A percentile compares a stretch with the other conserved stretches of the same genome.
Evolutionary conservation across 805 yeast species (phyloP).

Genomic region (Grigorovia transvaalensis): DNA sequence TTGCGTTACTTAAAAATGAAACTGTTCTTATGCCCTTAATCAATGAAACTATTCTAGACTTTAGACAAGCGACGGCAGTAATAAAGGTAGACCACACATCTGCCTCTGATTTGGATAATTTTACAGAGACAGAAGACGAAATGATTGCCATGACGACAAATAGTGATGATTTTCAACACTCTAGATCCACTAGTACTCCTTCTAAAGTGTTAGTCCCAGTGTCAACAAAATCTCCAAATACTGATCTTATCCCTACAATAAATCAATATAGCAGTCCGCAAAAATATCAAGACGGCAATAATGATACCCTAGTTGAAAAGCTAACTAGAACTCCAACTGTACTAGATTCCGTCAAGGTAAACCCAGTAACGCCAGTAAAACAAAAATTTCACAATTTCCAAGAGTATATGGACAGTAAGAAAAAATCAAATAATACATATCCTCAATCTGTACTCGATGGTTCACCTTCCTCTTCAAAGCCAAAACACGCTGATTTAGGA

Average conservation of each 20-base stretch:
- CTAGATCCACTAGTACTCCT: slow-evolving; percentile 8
- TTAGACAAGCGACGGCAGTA: slow-evolving; percentile 47
- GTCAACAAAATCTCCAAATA: slow-evolving; percentile 10
- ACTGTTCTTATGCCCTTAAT: slow-evolving; percentile 53
- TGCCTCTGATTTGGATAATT: slow-evolving; percentile 34
- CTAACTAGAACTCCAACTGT: background rate
- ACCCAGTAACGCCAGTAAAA: background rate
- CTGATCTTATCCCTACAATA: slow-evolving; percentile 4
- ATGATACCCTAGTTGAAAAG: background rate
- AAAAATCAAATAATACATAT: background rate
- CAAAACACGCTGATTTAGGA: background rate
- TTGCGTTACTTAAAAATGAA: slow-evolving; percentile 41
- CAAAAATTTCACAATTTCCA: background rate
- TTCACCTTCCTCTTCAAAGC: background rate
- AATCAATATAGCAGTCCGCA: background rate
- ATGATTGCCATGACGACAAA: slow-evolving; percentile 13
- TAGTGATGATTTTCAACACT: slow-evolving; percentile 13
- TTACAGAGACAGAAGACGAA: slow-evolving; percentile 34
- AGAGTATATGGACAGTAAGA: background rate
- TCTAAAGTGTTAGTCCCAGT: slow-evolving; percentile 8
- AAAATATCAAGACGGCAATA: background rate
- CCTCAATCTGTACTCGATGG: background rate
- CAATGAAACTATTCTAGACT: slow-evolving; percentile 53
- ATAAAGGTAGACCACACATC: slow-evolving; percentile 32
- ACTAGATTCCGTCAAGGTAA: background rate